Conservation (phyloP, 768 basidiomycete species). For the Neoboletus subvelutipes region DNA sequence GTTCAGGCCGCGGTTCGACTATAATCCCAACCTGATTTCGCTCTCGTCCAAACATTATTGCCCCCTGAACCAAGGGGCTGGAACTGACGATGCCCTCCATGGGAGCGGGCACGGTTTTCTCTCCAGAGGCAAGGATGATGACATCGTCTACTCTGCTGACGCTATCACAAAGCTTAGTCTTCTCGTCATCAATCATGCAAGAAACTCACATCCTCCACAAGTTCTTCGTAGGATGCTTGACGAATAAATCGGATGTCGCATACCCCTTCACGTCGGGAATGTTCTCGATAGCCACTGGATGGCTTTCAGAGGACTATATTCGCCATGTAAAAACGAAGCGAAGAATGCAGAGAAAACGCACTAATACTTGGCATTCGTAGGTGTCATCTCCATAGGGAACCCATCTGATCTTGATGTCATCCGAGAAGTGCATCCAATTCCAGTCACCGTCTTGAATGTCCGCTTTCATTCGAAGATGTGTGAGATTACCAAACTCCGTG, state of each 20-base stretch:
- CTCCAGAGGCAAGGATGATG: conserved; percentile 32
- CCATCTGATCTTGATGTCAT: conserved; percentile 27
- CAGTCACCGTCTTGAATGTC: conserved; percentile 19
- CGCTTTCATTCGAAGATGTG: neutral
- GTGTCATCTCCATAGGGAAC: conserved; percentile 31
- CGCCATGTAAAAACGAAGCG: neutral
- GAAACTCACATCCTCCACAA: conserved; percentile 42
- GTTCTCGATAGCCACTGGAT: conserved; percentile 28
- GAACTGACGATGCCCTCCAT: conserved; percentile 30
- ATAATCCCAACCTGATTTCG: conserved; percentile 31
- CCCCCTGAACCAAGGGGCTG: conserved; percentile 21
- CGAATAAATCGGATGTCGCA: conserved; percentile 44
- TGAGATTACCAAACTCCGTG: conserved; percentile 20
- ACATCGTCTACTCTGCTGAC: conserved; percentile 40
- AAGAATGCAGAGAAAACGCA: conserved; percentile 10
- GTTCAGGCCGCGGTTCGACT: conserved; percentile 25
- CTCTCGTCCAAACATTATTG: conserved; percentile 35
- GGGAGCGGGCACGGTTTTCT: conserved; percentile 34
- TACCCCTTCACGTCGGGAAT: conserved; percentile 34
- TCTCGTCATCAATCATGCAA: neutral
- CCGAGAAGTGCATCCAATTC: conserved; percentile 11
- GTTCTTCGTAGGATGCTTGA: conserved; percentile 43
- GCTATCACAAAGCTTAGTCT: conserved; percentile 18
- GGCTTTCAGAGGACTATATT: conserved; percentile 3
- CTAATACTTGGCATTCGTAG: conserved; percentile 39